Conservation (phyloP, 2,329 filamentous ascomycete genomes). For the Cladosporium phlei region DNA sequence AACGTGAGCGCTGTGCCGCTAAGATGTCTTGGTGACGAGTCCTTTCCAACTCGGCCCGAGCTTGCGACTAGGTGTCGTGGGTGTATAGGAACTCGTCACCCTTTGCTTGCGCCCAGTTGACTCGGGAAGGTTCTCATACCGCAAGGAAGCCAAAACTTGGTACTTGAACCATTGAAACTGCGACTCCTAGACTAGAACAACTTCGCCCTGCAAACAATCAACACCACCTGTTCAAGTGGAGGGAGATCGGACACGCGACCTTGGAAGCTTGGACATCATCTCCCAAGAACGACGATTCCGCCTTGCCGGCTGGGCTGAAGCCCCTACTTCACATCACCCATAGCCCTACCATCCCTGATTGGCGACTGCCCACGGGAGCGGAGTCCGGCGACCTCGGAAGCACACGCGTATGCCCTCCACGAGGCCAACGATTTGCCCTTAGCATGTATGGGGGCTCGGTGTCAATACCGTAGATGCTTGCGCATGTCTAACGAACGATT, state of each 20-base stretch:
- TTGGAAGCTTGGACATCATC: not conserved
- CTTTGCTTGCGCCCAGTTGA: not conserved
- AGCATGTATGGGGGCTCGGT: not conserved
- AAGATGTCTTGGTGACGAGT: no score
- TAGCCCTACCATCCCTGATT: constrained; percentile 1
- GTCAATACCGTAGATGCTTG: not conserved
- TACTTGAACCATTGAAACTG: no score
- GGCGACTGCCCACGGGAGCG: not conserved
- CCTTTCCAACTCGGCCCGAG: no score
- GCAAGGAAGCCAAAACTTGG: not conserved
- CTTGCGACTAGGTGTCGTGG: no score
- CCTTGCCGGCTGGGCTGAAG: constrained; percentile 7
- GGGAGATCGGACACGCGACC: not conserved
- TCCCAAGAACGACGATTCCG: constrained; percentile 1
- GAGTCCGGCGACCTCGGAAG: not conserved
- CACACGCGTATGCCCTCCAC: not conserved
- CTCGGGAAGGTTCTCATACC: not conserved
- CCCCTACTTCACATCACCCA: not conserved
- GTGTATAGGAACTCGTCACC: no score
- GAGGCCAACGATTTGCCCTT: not conserved
- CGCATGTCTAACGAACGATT: not conserved
- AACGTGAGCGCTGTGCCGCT: not conserved
- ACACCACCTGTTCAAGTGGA: not conserved
- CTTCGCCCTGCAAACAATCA: no score
- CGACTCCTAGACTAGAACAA: no score